Evolutionary conservation across 495 filamentous ascomycete genomes (phyloP), one percentile per base, ranked within the genome.

Genomic region (Friedmanniomyces simplex): DNA sequence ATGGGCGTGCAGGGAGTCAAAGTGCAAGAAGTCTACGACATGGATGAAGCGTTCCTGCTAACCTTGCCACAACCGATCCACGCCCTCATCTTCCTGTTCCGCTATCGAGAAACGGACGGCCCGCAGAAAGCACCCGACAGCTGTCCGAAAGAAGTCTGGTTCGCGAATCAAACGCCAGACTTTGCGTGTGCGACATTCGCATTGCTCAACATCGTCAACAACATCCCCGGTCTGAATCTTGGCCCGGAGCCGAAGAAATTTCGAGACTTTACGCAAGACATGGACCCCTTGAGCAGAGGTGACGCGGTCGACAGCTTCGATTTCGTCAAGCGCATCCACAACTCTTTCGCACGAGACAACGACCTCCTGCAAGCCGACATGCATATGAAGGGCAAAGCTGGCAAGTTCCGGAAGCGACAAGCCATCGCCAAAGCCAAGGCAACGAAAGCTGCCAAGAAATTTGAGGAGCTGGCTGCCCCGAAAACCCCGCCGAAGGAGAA

Each of bases 101-200:
- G 84, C 57, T 88, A 83, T 71, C 72, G 79, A 43, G 63, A 60
- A 13, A 21, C 30, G 58, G 79, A 84, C 59, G 65, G 72, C 1
- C 77, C 79, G 53, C 74, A 82, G 59, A 78, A 80, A 62, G 67
- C 73, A 12, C 20, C 16, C 21, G 43, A 20, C 1, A 76, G 65
- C 41, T 87, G 84, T 58, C 84, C 87, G 0, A 73, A 82, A 18
- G 74, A 83, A 6, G 69, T 96, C 28, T 98, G 93, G 93, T 96
- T 96, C 71, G 89, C 89, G 14, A 96, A 96, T 63, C 93, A 97
- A 73, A 86, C 88, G 0, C 81, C 82, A 2, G 75, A 79, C 26
- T 93, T 93, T 72, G 82, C 88, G 14, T 98, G 93, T 69, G 91
- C 88, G 16, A 91, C 87, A 26, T 80, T 95, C 20, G 91, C 93